Evolutionary conservation across 148 eudicot species (phyloP), one percentile per base, ranked within the genome.

Genomic region (Diospyros kaki): DNA sequence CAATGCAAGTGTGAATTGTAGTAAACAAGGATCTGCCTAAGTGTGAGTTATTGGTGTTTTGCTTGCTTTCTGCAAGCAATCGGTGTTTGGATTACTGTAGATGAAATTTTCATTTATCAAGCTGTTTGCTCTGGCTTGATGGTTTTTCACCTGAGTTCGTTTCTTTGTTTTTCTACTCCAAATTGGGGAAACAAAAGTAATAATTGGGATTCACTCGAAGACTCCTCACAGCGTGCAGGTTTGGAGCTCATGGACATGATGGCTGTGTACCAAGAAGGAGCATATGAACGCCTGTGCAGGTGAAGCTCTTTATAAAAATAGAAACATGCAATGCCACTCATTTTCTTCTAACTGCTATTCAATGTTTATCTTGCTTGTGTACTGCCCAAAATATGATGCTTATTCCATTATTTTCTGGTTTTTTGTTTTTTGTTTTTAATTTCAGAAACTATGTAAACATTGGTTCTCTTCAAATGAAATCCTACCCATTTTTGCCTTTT

Each of bases 211-310:
- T 88, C 64, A 81, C 81, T 62, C n/a, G 73, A 69, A 75, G 56
- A 59, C 69, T 51, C 68, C 65, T 74, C 71, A 80, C 97, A 94
- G 98, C 93, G 98, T 79, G 97, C 98, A 82, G 98, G 98, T 80
- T 72, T 94, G 87, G 98, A 94, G 83, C 86, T 94, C 81, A 95
- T 95, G 98, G 98, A 95, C 80, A 92, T 95, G 97, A 95, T 95
- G 98, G 98, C 98, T 72, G 94, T 92, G 78, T 89, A 95, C 81
- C 98, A 92, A 84, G 98, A 95, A 84, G 98, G 98, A 75, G 97
- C 98, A n/a, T 92, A 95, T 87, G 98, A 95, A 73, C 98, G 98
- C 71, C 78, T 95, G 66, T 95, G 98, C 94, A 92, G 98, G 98
- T 95, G 76, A 86, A 72, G 39, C 48, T 83, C 78, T 48, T 4